Evolutionary conservation across 2,329 filamentous ascomycete genomes (phyloP), one percentile per base, ranked within the genome.

Genomic region (Curvularia lunata): DNA sequence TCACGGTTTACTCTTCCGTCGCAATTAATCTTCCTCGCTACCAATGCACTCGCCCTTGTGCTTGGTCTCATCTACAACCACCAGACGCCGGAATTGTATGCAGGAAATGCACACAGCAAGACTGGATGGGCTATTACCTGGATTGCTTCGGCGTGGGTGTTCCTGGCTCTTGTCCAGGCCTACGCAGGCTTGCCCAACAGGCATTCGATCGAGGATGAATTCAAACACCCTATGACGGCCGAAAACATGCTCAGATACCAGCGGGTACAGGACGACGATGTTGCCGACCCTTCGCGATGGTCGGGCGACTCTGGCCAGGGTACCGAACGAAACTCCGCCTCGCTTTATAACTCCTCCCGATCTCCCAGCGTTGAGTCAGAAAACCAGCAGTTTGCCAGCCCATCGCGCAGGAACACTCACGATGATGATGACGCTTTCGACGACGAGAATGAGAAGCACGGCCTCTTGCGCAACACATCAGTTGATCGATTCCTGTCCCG

Each of bases 21-120:
- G 1, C 93, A 97, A 70, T 83, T 92, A 59, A 61, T 72, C 19
- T 82, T 82, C 69, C 76, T 82, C 46, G 52, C 72, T 27, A 52
- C 77, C 23, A 81, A 82, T 59, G 74, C 75, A 37, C 62, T 79
- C 52, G 73, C 77, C 50, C 68, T 80, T 25, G 61, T 80, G 52
- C 60, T 78, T 51, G 69, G 77, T 57, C 64, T 78, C 56, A 61
- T 79, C 55, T 97, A 97, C 81, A 92, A 95, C 74, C 83, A 85
- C 56, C 87, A 85, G 62, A 96, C 92, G 0, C 92, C 92, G 1
- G 91, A 97, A 71, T 80, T 97, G 21, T 97, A 97, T 74, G 87
- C 88, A 30, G 88, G 90, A 72, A 96, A 96, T 72, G 86, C 89
- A n/a, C 93, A 97, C 75, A 88, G 92, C 79, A 92, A 91, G 75